A percentile compares a stretch with the other conserved stretches of the same genome.
These are phyloP conservation scores for Paecilomyces sp. DNA, from an alignment of 2,329 filamentous ascomycete genomes.

Conservation along the genomic window DNA sequence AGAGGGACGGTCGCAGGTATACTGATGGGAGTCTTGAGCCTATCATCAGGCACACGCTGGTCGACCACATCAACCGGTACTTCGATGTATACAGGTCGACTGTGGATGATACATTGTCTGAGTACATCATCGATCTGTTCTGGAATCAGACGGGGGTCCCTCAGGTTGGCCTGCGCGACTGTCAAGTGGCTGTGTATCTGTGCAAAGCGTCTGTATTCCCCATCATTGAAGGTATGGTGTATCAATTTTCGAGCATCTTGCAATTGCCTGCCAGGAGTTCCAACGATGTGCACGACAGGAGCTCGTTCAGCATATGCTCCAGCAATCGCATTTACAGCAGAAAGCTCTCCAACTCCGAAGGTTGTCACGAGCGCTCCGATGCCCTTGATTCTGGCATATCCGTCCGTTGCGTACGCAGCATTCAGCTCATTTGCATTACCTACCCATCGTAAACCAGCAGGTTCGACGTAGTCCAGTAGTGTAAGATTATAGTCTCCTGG, in stretches of 20 bases:
- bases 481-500: slow-evolving; percentile 40
- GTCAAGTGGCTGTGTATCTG: slow-evolving; percentile 45
- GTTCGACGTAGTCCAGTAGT: slow-evolving; percentile 46
- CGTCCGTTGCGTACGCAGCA: neutral
- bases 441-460: neutral
- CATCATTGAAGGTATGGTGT: neutral
- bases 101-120: slow-evolving; percentile 43
- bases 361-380: neutral
- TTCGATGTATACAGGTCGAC: slow-evolving; percentile 40
- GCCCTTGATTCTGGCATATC: neutral
- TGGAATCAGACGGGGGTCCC: slow-evolving; percentile 39
- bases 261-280: neutral
- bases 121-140: slow-evolving; percentile 46
- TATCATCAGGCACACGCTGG: slow-evolving; percentile 12
- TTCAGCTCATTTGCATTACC: neutral
- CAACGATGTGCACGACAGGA: neutral
- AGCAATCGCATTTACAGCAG: neutral
- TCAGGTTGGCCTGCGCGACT: slow-evolving; percentile 41
- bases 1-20: neutral
- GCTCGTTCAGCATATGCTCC: neutral
- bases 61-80: slow-evolving; percentile 48
- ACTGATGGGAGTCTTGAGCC: slow-evolving; percentile 11
- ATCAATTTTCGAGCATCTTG: neutral
- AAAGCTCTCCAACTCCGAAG: neutral
- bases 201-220: slow-evolving; percentile 9